Conservation (phyloP, 2,329 filamentous ascomycete species). For the Harringtonia lauricola region DNA sequence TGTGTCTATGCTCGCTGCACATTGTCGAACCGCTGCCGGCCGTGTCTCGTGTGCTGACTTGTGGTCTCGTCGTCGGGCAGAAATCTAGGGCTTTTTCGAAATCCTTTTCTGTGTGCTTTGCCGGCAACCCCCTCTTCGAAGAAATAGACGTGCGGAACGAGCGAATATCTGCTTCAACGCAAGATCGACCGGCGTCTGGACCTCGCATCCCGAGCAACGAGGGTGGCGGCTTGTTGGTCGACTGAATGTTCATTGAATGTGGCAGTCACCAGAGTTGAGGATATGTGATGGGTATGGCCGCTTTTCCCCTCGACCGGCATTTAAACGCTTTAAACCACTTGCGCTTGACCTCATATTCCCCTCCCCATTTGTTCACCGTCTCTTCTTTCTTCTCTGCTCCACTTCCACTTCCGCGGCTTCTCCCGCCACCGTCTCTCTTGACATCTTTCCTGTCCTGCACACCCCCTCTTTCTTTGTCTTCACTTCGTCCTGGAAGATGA, state of each 20-base stretch:
- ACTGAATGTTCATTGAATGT: constrained; percentile 6
- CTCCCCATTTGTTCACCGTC: background rate
- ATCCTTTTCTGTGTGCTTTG: background rate
- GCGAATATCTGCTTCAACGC: background rate
- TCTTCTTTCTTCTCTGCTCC: too few relatives aligned
- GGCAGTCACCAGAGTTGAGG: constrained; percentile 7
- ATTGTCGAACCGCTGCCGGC: background rate
- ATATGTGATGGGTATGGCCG: constrained; percentile 9
- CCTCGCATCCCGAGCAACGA: too few relatives aligned
- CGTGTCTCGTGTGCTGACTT: background rate
- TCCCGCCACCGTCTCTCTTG: too few relatives aligned
- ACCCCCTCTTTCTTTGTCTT: too few relatives aligned
- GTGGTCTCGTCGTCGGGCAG: background rate
- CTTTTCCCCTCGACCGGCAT: background rate
- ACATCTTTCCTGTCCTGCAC: too few relatives aligned
- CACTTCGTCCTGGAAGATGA: too few relatives aligned
- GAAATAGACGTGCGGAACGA: background rate
- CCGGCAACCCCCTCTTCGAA: background rate
- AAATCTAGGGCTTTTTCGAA: constrained; percentile 2
- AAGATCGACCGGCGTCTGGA: too few relatives aligned
- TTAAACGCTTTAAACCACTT: background rate
- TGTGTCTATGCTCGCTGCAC: background rate
- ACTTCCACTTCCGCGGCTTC: too few relatives aligned
- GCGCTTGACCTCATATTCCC: background rate
- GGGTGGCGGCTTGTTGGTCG: background rate